Base-by-base conservation (phyloP, 306 rosid species). In the Hippophae tibetana region DNA sequence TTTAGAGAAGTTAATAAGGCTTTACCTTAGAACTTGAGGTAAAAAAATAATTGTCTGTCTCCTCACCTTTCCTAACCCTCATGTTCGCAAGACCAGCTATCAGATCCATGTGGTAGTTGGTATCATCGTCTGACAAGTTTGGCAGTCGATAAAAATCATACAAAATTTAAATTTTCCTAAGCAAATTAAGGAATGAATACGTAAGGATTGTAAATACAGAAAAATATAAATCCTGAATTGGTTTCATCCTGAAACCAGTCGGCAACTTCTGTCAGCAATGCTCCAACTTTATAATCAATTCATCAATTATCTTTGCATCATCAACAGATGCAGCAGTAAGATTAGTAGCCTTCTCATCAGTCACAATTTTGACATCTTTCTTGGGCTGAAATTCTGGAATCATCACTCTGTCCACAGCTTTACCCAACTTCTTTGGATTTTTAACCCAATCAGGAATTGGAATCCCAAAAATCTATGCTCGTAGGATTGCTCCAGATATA, bases 41-140 rank as follows among this genome's bases (percentile, higher is more conserved):
- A n/a, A n/a, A n/a, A n/a, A n/a, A n/a, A n/a, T n/a, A n/a, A n/a
- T n/a, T n/a, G n/a, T n/a, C n/a, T n/a, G n/a, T n/a, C n/a, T n/a
- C n/a, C n/a, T n/a, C n/a, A n/a, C n/a, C n/a, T n/a, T n/a, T 92
- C 8, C 95, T 75, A 9, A 96, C 99, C 82, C 99, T 80, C 99
- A 92, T 92, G 81, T 92, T 92, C 56, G 99, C 99, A 52, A 92
- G 95, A 69, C 93, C 95, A 52, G 99, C 95, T 43, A 92, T 92
- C 72, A 85, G 10, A 57, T 92, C 99, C 96, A 92, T 88, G 38
- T 92, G 99, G 77, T 64, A 92, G 79, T 88, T 92, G 62, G 99
- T 81, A 72, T 92, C 95, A 72, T 92, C 96, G 65, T 92, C 99
- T 95, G 87, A 86, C 77, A 80, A 2, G 5, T 55, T 14, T 40